Base-by-base conservation (phyloP, 2,329 filamentous ascomycete genomes). In the Laburnicola sp. region DNA sequence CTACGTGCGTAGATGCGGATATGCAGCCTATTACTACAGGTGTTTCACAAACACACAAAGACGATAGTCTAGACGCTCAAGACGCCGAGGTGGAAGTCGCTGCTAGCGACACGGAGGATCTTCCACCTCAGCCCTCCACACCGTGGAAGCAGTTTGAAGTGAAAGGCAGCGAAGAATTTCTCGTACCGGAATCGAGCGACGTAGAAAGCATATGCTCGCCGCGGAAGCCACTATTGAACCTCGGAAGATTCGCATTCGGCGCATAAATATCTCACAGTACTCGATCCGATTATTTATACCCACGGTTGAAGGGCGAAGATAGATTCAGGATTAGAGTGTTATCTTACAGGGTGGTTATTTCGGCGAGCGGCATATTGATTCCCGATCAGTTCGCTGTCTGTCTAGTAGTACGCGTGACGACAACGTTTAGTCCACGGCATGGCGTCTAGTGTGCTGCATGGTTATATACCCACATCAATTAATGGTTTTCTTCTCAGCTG, bases 111-210 rank as follows among this genome's bases (percentile, higher is more conserved):
- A 37, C 49, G 9, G 49, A 43, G n/a, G 23, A 48, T 11, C 5
- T 8, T 58, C 63, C 53, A 34, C 68, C 57, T 39, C 65, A 50
- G 31, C 56, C 56, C 16, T 53, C 63, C 7, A 57, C 64, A 8
- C 56, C 64, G 26, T 44, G 50, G 4, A 62, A 59, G 11, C 51
- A 57, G 26, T 59, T 60, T 10, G 57, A 61, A 2, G 41, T 70
- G 6, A 72, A 73, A 51, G 77, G 77, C 9, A 79, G 77, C 52
- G 77, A 80, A 54, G 77, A 80, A 43, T 50, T 78, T 16, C 59
- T 79, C 10, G 68, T 79, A 0, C 76, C 75, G 0, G 72, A 78
- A 8, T 45, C 43, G 37, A 79, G 77, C 57, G 73, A 74, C 31
- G 70, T 62, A 11, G 72, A 74, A 34, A 69, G 66, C 25, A 67